These are phyloP conservation scores for Achaetomiella virescens DNA, from an alignment of 495 filamentous ascomycete genomes.

Conservation along the genomic window DNA sequence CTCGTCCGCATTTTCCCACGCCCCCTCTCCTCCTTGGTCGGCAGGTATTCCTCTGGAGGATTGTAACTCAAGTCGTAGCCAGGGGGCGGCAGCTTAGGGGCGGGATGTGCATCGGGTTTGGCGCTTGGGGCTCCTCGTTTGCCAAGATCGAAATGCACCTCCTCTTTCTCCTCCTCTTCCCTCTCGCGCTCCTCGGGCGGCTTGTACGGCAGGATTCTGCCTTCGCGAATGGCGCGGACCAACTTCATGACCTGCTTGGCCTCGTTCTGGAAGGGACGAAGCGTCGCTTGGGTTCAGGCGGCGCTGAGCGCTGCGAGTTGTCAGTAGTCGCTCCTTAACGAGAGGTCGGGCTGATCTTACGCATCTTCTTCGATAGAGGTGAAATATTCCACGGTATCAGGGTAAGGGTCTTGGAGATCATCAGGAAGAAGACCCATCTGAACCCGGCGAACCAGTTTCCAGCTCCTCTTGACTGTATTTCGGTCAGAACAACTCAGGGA, in stretches of 20 bases:
- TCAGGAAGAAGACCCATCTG: constrained; percentile 84
- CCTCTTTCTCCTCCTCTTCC: constrained; percentile 60
- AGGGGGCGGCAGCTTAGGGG: constrained; percentile 88
- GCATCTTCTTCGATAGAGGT: constrained; percentile 85
- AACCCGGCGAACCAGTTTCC: constrained; percentile 78
- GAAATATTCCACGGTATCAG: constrained; percentile 88
- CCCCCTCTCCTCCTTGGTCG: constrained; percentile 75
- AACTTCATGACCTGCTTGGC: constrained; percentile 97
- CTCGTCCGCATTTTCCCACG: constrained; percentile 83
- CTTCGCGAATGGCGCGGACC: constrained; percentile 89
- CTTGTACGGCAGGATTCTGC: constrained; percentile 86
- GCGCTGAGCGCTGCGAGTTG: constrained; percentile 58
- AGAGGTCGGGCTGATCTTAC: constrained; percentile 8
- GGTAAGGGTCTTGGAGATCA: constrained; percentile 88
- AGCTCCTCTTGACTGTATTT: constrained; percentile 67
- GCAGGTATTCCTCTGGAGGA: constrained; percentile 91
- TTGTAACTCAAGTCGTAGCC: constrained; percentile 95
- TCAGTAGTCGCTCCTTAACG: constrained; percentile 4
- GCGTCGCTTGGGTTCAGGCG: constrained; percentile 90
- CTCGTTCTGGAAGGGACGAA: constrained; percentile 97
- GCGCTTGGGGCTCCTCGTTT: constrained; percentile 78
- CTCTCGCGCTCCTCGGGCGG: constrained; percentile 68
- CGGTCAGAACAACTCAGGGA: background rate
- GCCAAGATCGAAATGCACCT: constrained; percentile 85
- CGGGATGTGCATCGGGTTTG: constrained; percentile 92